Evolutionary conservation across 257 asterid genomes (phyloP), one percentile per base, ranked within the genome.

Genomic region (Solanum boliviense): DNA sequence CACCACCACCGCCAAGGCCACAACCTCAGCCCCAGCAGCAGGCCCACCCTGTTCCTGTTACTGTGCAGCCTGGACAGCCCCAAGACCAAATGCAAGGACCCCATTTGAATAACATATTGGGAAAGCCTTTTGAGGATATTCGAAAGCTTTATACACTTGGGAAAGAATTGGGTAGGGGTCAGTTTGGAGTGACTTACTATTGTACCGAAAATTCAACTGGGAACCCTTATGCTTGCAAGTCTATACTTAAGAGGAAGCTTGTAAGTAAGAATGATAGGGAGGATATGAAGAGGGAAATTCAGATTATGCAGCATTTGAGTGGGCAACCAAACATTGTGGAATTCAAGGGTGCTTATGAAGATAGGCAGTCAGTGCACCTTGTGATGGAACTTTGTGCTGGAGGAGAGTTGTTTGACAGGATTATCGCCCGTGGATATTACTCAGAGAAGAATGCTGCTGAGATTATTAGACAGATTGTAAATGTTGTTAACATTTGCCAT

Each of bases 241-340:
- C 97, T 8, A 94, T 94, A 3, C 56, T 92, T 85, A 94, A 93
- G 88, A 89, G 97, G 92, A 94, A 94, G 68, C 93, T 94, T 34
- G 95, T 90, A 86, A 92, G 92, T 83, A 94, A 94, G 93, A 89
- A 56, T 36, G 97, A 94, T 86, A 93, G 89, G 87, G 96, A 93
- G 46, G 97, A 94, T 90, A 93, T 94, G 92, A 94, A 94, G 88
- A 91, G 96, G 89, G 97, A 94, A 85, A 94, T 94, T 88, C 90
- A 90, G 16, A 94, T 94, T 35, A 94, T 94, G 96, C 94, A 94
- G 93, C 97, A 94, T 68, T 89, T 94, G 85, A 93, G 96, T 75
- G 97, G 97, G 84, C 97, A 94, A 92, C 93, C 92, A 1, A 94
- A 94, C 70, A 94, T 94, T 7, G 97, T 93, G 75, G 97, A 93